phyloP scores from a whole-genome alignment of 2,329 filamentous ascomycete genomes.

The Penicillium sp. region DNA sequence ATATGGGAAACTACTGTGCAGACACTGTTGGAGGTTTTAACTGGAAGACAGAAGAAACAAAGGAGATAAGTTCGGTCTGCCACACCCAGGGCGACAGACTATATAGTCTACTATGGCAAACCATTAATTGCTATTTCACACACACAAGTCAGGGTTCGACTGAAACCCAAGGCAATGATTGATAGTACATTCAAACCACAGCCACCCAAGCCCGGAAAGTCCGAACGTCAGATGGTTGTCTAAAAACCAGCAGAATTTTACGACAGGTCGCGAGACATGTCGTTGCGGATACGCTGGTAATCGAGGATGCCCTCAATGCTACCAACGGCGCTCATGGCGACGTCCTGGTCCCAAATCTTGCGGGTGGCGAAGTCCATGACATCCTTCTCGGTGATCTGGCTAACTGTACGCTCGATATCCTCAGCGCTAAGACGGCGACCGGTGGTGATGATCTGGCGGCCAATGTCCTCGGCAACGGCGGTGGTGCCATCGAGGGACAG shows the following conservation, averaged over 20 bases:
- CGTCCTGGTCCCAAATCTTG: slow-evolving; percentile 96
- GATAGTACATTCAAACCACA: slow-evolving; percentile 30
- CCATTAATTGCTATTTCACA: slow-evolving; percentile 31
- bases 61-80: slow-evolving; percentile 24
- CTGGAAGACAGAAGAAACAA: slow-evolving; percentile 21
- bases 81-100: slow-evolving; percentile 21
- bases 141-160: slow-evolving; percentile 28
- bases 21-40: neutral
- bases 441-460: slow-evolving; percentile 96
- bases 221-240: slow-evolving; percentile 13
- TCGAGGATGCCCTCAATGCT: slow-evolving; percentile 75
- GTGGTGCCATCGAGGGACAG: slow-evolving; percentile 97
- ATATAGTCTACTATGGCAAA: slow-evolving; percentile 30
- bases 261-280: slow-evolving; percentile 72
- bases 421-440: slow-evolving; percentile 84
- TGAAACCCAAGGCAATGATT: slow-evolving; percentile 28
- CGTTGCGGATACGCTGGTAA: slow-evolving; percentile 57
- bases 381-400: slow-evolving; percentile 86
- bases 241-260: slow-evolving; percentile 15
- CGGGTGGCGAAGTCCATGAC: slow-evolving; percentile 94
- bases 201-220: slow-evolving; percentile 8
- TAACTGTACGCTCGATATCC: slow-evolving; percentile 91
- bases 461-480: slow-evolving; percentile 95
- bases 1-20: neutral
- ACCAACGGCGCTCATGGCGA: slow-evolving; percentile 89